Evolutionary conservation across 352 stramenopile genomes (phyloP), one percentile per base, ranked within the genome.

Genomic region (Peronospora tabacina): DNA sequence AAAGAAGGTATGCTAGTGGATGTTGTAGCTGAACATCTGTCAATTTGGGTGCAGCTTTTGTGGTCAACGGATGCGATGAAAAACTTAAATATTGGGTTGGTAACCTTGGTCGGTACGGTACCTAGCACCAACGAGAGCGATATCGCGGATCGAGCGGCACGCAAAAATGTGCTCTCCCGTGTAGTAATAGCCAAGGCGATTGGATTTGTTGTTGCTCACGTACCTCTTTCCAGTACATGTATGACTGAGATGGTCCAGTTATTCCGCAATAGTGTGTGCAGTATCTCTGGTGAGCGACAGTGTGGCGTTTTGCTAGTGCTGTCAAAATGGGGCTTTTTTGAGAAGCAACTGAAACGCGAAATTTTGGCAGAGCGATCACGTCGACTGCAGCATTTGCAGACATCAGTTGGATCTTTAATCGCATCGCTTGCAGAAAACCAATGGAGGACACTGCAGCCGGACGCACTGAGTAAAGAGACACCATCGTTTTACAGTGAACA

Each of bases 161-260:
- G 16, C 44, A 41, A 59, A 3, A 65, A 61, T 20, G 26, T 62
- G 26, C 43, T 32, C 2, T 70, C 70, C 30, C 66, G 74, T 29
- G 70, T 84, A 5, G 60, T 50, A 2, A 85, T 82, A 51, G 77
- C 73, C 10, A 72, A 91, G 35, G 75, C 75, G 0, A 50, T 87
- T 24, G 80, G 67, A 0, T 72, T 72, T 47, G 38, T 76, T n/a
- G 46, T 41, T 22, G 55, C 69, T 3, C 51, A 48, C 5, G 17
- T 88, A 1, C 58, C 75, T 20, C 12, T 64, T 20, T 30, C 44
- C 1, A 59, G 52, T 3, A 3, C 30, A 0, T 52, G 45, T 17
- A 66, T 61, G 29, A 37, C 48, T 32, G 34, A 49, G 2, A 26
- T 72, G n/a, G 39, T 72, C 5, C 13, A 61, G 19, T 40, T 63